These are phyloP conservation scores for Massarina eburnea DNA, from an alignment of 2,329 filamentous ascomycete genomes.

Conservation along the genomic window DNA sequence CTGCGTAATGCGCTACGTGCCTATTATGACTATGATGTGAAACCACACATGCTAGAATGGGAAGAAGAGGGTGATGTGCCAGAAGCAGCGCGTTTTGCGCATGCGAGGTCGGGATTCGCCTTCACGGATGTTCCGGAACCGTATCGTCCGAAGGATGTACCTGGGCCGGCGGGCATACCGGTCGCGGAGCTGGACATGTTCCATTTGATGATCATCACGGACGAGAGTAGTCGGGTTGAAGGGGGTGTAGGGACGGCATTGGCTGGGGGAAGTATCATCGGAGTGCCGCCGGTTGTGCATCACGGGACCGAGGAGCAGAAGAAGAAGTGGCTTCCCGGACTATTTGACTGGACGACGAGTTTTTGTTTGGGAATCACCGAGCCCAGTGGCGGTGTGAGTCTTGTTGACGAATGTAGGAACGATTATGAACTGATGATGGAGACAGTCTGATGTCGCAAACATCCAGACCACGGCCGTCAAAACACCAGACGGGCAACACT, in stretches of 20 bases:
- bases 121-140: conserved; percentile 49
- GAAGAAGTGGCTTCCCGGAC: conserved; percentile 58
- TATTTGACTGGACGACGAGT: conserved; percentile 60
- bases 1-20: conserved; percentile 59
- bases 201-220: conserved; percentile 53
- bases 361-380: conserved; percentile 69
- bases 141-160: conserved; percentile 45
- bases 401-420: neutral
- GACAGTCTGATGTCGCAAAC: conserved; percentile 62
- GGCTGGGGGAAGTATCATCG: conserved; percentile 63
- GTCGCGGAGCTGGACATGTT: conserved; percentile 42
- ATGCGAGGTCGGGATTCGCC: conserved; percentile 45
- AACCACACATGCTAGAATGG: conserved; percentile 64
- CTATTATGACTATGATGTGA: conserved; percentile 62
- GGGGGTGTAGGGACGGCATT: conserved; percentile 62
- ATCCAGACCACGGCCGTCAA: conserved; percentile 68
- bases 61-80: conserved; percentile 55
- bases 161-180: conserved; percentile 41
- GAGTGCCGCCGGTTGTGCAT: conserved; percentile 64
- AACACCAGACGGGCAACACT: conserved; percentile 72
- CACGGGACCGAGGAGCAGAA: conserved; percentile 64
- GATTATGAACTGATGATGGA: conserved; percentile 2
- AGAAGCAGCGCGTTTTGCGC: conserved; percentile 46
- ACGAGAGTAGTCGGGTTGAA: conserved; percentile 59
- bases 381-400: conserved; percentile 52